Evolutionary conservation across 176 grass and related monocot genomes (phyloP), one percentile per base, ranked within the genome.

Genomic region (Eremochloa ophiuroides): DNA sequence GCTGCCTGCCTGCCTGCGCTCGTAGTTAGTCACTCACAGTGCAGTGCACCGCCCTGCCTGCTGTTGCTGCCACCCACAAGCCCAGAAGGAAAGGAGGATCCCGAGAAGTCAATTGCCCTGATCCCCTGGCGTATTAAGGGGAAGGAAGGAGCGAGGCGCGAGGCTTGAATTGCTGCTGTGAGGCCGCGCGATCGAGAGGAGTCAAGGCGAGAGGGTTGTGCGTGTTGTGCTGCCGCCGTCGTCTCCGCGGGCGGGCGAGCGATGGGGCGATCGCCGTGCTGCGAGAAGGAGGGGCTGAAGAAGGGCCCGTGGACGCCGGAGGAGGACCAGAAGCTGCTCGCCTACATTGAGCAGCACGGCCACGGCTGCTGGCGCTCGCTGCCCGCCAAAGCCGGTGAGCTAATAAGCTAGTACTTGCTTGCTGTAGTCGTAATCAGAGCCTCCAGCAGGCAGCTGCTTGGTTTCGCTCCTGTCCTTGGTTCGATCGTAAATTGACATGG

Each of bases 311-410:
- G 97, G 97, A 94, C 93, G 27, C 80, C 91, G 27, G 97, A 99
- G 79, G 97, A 99, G 85, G 97, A 99, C 76, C 87, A 99, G 84
- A 99, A 96, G 87, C 97, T 99, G 79, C 62, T 95, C 76, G 86
- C 90, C 75, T 99, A 93, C 85, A 99, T 99, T 41, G 92, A 95
- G 46, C 92, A 93, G 76, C 87, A 96, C 47, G 97, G 97, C 50
- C 93, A 99, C 40, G 88, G 88, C 0, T 90, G 88, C 88, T 90
- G 88, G 88, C 88, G 88, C 83, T 90, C 88, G 25, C 74, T 90
- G 67, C 88, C 88, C 25, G 61, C 74, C 67, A 90, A 90, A 80
- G 84, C 84, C 68, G 88, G 88, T 89, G 31, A 71, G 87, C 66
- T n/a, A n/a, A n/a, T n/a, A n/a, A n/a, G n/a, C n/a, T n/a, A n/a